Evolutionary conservation across 148 eudicot species (phyloP).

Genomic region (Rhododendron griersonianum): DNA sequence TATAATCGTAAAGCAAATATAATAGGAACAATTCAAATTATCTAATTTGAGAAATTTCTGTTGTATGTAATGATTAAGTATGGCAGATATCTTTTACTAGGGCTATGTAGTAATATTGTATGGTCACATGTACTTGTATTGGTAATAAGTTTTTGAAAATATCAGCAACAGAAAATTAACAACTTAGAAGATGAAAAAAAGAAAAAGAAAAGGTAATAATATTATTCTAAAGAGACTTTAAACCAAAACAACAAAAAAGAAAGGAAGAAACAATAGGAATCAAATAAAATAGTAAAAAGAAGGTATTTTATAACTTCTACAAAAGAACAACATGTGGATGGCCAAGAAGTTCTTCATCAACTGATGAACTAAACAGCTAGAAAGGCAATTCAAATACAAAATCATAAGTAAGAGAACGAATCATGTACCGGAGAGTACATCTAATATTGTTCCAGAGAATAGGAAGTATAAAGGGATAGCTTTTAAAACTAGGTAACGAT

Average conservation of each 20-base stretch:
- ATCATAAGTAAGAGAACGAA: not conserved
- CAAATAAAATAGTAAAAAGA: not conserved
- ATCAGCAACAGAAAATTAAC: not conserved
- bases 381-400: not conserved
- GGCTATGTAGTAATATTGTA: not conserved
- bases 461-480: not conserved
- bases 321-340: not conserved
- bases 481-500: not conserved
- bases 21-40: not conserved
- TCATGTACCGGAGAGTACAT: not conserved
- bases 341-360: not conserved
- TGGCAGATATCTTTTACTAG: not conserved
- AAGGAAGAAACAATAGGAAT: not conserved
- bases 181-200: not conserved
- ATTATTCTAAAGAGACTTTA: not conserved
- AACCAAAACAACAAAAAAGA: not conserved
- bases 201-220: not conserved
- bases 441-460: not conserved
- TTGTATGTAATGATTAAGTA: not conserved
- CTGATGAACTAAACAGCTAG: not conserved
- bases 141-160: not conserved
- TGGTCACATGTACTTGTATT: not conserved
- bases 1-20: not conserved
- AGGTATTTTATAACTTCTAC: not conserved
- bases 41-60: not conserved